phyloP scores from a whole-genome alignment of 2,329 filamentous ascomycete genomes.

The Neofusicoccum laricinum region DNA sequence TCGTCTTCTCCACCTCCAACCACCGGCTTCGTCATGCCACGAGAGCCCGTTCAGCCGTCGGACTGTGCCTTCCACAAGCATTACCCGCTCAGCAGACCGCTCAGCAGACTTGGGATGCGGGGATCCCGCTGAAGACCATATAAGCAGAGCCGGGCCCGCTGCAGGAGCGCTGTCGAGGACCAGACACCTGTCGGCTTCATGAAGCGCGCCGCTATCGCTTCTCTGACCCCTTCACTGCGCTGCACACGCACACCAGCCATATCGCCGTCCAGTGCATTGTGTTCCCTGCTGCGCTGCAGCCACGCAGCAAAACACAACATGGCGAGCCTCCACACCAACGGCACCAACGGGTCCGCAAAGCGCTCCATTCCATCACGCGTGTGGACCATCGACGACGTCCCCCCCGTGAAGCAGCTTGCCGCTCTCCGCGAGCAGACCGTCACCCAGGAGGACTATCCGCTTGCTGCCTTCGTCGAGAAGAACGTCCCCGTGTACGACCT shows the following conservation, averaged over 20 bases:
- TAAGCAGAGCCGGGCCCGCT: background rate
- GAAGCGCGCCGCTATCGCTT: background rate
- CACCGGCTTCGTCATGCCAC: background rate
- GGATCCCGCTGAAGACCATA: background rate
- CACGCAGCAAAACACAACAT: background rate
- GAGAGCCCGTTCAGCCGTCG: background rate
- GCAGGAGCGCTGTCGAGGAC: background rate
- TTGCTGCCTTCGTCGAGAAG: conserved; percentile 43
- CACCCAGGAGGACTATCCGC: conserved; percentile 44
- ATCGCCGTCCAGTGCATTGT: background rate
- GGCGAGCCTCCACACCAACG: background rate
- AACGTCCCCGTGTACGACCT: conserved; percentile 59
- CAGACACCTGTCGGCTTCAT: background rate
- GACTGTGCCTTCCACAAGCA: background rate
- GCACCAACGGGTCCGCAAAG: background rate
- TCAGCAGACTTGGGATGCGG: background rate
- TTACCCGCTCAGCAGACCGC: background rate
- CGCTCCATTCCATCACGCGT: conserved; percentile 24
- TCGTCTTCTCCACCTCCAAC: background rate
- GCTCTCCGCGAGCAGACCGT: conserved; percentile 43
- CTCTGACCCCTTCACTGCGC: background rate
- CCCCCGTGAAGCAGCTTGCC: conserved; percentile 45
- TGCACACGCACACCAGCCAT: background rate
- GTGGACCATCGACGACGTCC: conserved; percentile 28
- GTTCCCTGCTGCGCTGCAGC: background rate